Percentiles rank a stretch among this genome's conserved stretches.
phyloP scores from a whole-genome alignment of 441 rosid species.

The Macaranga tanarius region DNA sequence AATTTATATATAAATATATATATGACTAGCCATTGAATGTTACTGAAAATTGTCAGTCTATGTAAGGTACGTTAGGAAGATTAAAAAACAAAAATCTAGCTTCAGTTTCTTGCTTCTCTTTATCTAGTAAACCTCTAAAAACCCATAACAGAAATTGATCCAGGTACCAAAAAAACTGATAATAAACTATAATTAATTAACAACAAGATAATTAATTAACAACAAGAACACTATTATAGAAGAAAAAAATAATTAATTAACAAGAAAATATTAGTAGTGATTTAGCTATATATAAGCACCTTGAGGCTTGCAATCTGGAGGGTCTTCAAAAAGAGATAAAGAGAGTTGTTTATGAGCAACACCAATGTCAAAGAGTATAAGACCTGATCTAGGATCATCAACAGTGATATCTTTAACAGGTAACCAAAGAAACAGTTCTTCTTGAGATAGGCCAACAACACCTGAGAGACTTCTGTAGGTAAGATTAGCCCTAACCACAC shows the following conservation, averaged over 20 bases:
- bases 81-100: too few species aligned
- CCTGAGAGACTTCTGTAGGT: slow-evolving; percentile 72
- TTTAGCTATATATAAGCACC: slow-evolving; percentile 23
- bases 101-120: too few species aligned
- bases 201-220: background rate
- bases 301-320: slow-evolving; percentile 66
- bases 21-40: slow-evolving; percentile 1
- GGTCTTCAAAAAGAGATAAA: slow-evolving; percentile 79
- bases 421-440: slow-evolving; percentile 89
- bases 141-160: too few species aligned
- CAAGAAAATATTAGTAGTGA: background rate
- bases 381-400: slow-evolving; percentile 74
- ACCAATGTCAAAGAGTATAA: slow-evolving; percentile 75
- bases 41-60: slow-evolving; percentile 11
- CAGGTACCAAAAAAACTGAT: background rate
- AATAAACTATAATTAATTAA: background rate
- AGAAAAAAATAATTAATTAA: background rate
- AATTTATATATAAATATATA: too few species aligned
- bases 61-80: background rate
- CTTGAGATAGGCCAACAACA: slow-evolving; percentile 67
- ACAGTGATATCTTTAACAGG: slow-evolving; percentile 77
- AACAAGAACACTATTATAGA: background rate
- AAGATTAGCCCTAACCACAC: slow-evolving; percentile 70
- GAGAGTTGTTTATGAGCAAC: slow-evolving; percentile 80
- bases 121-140: too few species aligned